These are phyloP conservation scores for Albugo candida DNA, from an alignment of 352 stramenopile genomes.

Conservation along the genomic window DNA sequence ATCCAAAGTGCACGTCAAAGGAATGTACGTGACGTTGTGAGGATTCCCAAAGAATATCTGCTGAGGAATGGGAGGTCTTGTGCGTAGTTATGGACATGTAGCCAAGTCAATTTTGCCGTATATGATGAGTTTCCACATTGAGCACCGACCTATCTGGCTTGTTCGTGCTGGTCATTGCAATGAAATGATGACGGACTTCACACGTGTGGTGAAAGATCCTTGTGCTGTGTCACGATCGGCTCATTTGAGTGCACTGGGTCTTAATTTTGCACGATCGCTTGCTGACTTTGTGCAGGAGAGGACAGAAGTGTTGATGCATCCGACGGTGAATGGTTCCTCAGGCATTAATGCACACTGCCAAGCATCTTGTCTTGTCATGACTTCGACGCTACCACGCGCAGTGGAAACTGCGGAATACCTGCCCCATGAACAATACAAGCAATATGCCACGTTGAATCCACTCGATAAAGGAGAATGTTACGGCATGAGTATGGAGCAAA, in stretches of 20 bases:
- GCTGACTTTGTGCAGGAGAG: conserved; percentile 82
- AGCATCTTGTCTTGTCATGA: conserved; percentile 42
- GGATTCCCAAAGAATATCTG: conserved; percentile 8
- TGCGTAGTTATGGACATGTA: conserved; percentile 51
- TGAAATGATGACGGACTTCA: conserved; percentile 41
- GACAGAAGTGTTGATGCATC: conserved; percentile 20
- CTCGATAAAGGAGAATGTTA: conserved; percentile 77
- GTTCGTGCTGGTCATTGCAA: conserved; percentile 76
- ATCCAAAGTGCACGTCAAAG: conserved; percentile 73
- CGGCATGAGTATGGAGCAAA: conserved; percentile 65
- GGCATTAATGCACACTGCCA: conserved; percentile 6
- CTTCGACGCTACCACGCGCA: conserved; percentile 53
- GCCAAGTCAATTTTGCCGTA: conserved; percentile 84
- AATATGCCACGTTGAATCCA: conserved; percentile 68
- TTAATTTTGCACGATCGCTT: conserved; percentile 85
- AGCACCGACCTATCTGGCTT: conserved; percentile 85
- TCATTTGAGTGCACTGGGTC: conserved; percentile 76
- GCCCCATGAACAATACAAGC: conserved; percentile 16
- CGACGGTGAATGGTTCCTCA: conserved; percentile 6
- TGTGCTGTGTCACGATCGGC: conserved; percentile 50
- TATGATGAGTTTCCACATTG: conserved; percentile 91
- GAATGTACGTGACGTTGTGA: conserved; percentile 37
- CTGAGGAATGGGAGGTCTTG: no score
- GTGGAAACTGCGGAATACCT: conserved; percentile 54
- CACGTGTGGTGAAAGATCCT: conserved; percentile 39